Percentiles rank a stretch among this genome's conserved stretches.
These are phyloP conservation scores for Suhomyces chickasaworum DNA, from an alignment of 1,139 yeast genomes.

Conservation along the genomic window DNA sequence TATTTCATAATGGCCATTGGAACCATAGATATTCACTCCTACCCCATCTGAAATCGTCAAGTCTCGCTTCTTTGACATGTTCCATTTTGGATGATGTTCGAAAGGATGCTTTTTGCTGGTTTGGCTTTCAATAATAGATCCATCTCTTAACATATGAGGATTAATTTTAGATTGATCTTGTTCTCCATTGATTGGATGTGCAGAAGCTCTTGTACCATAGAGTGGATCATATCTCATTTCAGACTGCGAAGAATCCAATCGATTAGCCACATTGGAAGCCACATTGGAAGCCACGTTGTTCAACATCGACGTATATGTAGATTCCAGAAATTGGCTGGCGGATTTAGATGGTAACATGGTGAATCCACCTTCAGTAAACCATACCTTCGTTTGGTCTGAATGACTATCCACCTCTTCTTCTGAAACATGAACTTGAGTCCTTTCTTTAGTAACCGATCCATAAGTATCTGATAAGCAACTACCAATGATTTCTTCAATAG, in stretches of 20 bases:
- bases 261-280: background rate
- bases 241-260: background rate
- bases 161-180: background rate
- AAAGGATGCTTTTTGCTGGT: conserved; percentile 1
- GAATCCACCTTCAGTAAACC: conserved; percentile 8
- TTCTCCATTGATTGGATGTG: background rate
- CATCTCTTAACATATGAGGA: background rate
- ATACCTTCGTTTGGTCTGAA: conserved; percentile 2
- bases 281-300: background rate
- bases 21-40: conserved; percentile 1
- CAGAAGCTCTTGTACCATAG: background rate
- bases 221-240: background rate
- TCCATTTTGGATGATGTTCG: conserved; percentile 6
- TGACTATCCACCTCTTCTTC: conserved; percentile 1
- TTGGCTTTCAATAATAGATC: background rate
- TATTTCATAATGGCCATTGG: conserved; percentile 1
- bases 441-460: conserved; percentile 4
- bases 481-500: conserved; percentile 65
- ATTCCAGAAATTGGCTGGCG: conserved; percentile 4
- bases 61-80: background rate
- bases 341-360: conserved; percentile 1
- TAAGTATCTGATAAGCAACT: conserved; percentile 54
- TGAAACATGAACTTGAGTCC: conserved; percentile 7
- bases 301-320: conserved; percentile 4
- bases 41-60: background rate